Conservation (phyloP, 768 basidiomycete genomes). For the Cyathus striatus region DNA sequence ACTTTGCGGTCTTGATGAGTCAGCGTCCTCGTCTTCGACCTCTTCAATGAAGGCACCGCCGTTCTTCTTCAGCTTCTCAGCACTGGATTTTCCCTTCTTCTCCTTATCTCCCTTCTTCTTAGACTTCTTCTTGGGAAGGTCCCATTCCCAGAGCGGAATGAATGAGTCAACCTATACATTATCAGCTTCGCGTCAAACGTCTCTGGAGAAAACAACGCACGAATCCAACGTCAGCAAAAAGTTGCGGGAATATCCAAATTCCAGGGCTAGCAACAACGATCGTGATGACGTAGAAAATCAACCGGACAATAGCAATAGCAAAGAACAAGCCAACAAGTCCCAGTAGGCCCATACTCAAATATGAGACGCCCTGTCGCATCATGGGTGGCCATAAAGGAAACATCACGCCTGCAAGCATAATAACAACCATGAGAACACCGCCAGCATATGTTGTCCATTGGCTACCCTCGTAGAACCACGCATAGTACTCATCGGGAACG, state of each 20-base stretch:
- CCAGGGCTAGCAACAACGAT: slow-evolving; percentile 80
- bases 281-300: slow-evolving; percentile 94
- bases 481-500: slow-evolving; percentile 79
- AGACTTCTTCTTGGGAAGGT: slow-evolving; percentile 70
- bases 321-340: slow-evolving; percentile 90
- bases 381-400: slow-evolving; percentile 97
- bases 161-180: slow-evolving; percentile 94
- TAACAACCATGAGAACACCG: slow-evolving; percentile 83
- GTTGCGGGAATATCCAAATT: slow-evolving; percentile 98
- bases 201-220: slow-evolving; percentile 50
- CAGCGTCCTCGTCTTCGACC: slow-evolving; percentile 38
- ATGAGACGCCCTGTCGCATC: slow-evolving; percentile 93
- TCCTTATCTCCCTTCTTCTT: slow-evolving; percentile 63
- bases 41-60: slow-evolving; percentile 42
- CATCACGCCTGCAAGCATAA: slow-evolving; percentile 97
- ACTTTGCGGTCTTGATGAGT: slow-evolving; percentile 33
- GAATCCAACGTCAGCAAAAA: slow-evolving; percentile 98
- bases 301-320: slow-evolving; percentile 80
- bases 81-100: slow-evolving; percentile 37
- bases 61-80: slow-evolving; percentile 37
- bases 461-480: slow-evolving; percentile 95
- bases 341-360: slow-evolving; percentile 84
- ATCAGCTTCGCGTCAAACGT: too few species aligned
- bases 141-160: slow-evolving; percentile 97
- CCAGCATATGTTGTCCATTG: slow-evolving; percentile 92